Percentiles rank a stretch among this genome's conserved stretches.
Conservation (phyloP, 2,329 filamentous ascomycete species). For the Beauveria sp. region DNA sequence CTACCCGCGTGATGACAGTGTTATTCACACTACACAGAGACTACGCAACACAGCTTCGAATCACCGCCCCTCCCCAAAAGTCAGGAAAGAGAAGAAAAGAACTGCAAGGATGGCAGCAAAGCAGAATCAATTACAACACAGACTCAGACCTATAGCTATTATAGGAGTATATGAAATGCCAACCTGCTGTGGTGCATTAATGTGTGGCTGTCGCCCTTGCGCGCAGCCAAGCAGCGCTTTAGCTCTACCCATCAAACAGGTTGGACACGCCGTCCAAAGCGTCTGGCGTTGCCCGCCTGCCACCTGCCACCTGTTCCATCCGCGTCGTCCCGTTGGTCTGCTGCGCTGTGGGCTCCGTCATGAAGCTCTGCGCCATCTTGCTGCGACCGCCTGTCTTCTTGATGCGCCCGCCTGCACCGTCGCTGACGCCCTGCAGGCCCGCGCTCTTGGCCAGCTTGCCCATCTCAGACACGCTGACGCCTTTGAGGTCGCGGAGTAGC, state of each 20-base stretch:
- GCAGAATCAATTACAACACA: not conserved
- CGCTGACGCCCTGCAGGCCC: constrained; percentile 18
- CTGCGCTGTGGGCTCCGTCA: constrained; percentile 41
- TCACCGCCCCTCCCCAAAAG: too few species aligned
- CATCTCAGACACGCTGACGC: constrained; percentile 87
- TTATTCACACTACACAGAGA: not conserved
- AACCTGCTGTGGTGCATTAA: not conserved
- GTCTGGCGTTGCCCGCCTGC: constrained; percentile 37
- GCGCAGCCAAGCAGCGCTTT: not conserved
- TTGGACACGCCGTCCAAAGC: constrained; percentile 47
- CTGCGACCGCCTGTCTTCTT: constrained; percentile 39
- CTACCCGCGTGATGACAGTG: not conserved
- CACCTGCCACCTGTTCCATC: constrained; percentile 20
- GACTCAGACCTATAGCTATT: not conserved
- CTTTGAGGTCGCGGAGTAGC: constrained; percentile 76
- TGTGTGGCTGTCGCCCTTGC: not conserved
- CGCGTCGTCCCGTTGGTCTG: constrained; percentile 22
- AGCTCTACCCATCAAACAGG: constrained; percentile 34
- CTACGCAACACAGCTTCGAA: too few species aligned
- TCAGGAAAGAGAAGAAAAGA: too few species aligned
- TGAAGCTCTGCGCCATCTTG: constrained; percentile 59
- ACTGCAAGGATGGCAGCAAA: too few species aligned
- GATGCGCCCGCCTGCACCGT: constrained; percentile 22
- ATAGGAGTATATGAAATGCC: not conserved
- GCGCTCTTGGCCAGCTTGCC: constrained; percentile 64